Evolutionary conservation across 768 basidiomycete species (phyloP).

Genomic region (Rhodotorula taiwanensis): DNA sequence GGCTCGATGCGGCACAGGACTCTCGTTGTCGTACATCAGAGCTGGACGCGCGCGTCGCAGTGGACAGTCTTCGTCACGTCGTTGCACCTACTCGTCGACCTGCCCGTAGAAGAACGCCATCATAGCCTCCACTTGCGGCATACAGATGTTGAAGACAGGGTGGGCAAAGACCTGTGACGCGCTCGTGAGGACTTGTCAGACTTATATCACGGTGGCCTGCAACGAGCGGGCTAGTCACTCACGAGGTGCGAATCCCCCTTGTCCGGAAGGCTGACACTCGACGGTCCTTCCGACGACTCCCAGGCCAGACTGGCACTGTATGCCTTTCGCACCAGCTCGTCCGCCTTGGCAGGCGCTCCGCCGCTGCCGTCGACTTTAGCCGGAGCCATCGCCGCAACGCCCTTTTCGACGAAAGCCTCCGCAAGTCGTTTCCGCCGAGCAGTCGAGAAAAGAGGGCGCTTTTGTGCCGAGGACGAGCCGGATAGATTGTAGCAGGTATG

Average conservation of each 20-base stretch:
- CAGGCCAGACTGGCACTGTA: too few relatives aligned
- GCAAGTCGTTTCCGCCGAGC: conserved; percentile 45
- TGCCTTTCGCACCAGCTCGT: conserved; percentile 44
- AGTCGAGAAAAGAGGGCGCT: conserved; percentile 56
- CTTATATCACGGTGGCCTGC: too few relatives aligned
- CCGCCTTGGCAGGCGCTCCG: too few relatives aligned
- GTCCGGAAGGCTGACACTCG: too few relatives aligned
- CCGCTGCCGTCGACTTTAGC: too few relatives aligned
- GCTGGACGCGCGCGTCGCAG: too few relatives aligned
- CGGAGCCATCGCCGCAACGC: conserved; percentile 55
- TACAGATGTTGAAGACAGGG: conserved; percentile 33
- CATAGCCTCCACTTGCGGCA: neutral
- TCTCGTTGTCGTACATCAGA: too few relatives aligned
- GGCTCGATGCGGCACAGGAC: too few relatives aligned
- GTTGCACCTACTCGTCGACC: neutral
- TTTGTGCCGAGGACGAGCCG: conserved; percentile 82
- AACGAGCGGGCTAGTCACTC: neutral
- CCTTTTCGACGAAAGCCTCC: conserved; percentile 48
- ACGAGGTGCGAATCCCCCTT: too few relatives aligned
- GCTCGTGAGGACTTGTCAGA: neutral
- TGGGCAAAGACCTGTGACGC: conserved; percentile 23
- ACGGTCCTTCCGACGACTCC: too few relatives aligned
- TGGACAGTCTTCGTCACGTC: too few relatives aligned
- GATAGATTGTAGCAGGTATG: conserved; percentile 90
- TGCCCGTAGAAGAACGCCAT: conserved; percentile 31